These are phyloP conservation scores for Alternaria triticimaculans DNA, from an alignment of 2,329 filamentous ascomycete genomes.

Conservation along the genomic window DNA sequence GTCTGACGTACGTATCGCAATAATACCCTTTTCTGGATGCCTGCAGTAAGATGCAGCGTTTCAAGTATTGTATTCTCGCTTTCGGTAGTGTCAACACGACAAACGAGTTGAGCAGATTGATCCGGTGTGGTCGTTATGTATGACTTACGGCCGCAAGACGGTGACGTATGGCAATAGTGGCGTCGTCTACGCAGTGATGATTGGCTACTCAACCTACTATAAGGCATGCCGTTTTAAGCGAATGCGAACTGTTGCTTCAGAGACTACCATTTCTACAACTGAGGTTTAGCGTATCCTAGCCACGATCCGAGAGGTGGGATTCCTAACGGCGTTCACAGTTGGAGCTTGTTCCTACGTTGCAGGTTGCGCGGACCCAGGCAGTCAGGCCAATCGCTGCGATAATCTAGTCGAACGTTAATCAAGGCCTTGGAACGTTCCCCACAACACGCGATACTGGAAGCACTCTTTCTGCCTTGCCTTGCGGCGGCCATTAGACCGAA, in stretches of 20 bases:
- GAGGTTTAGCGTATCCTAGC: neutral
- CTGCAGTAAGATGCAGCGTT: neutral
- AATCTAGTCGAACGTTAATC: neutral
- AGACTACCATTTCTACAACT: neutral
- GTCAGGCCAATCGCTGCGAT: neutral
- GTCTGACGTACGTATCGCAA: neutral
- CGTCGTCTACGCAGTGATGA: neutral
- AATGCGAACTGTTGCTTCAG: neutral
- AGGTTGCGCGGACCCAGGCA: neutral
- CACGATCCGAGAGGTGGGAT: neutral
- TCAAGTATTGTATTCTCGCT: neutral
- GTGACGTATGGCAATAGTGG: slow-evolving; percentile 10
- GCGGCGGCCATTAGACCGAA: neutral
- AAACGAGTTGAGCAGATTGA: neutral
- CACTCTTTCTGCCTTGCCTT: neutral
- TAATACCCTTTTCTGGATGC: neutral
- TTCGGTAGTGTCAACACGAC: neutral
- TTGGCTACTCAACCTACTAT: neutral
- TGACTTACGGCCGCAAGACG: neutral
- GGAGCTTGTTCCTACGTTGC: neutral
- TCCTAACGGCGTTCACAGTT: neutral
- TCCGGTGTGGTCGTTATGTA: neutral
- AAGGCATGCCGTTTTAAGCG: neutral
- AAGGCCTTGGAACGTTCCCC: neutral
- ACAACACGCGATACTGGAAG: neutral